Percentiles rank a stretch among this genome's conserved stretches.
These are phyloP conservation scores for Galeopsis tetrahit DNA, from an alignment of 257 asterid species.

Conservation along the genomic window DNA sequence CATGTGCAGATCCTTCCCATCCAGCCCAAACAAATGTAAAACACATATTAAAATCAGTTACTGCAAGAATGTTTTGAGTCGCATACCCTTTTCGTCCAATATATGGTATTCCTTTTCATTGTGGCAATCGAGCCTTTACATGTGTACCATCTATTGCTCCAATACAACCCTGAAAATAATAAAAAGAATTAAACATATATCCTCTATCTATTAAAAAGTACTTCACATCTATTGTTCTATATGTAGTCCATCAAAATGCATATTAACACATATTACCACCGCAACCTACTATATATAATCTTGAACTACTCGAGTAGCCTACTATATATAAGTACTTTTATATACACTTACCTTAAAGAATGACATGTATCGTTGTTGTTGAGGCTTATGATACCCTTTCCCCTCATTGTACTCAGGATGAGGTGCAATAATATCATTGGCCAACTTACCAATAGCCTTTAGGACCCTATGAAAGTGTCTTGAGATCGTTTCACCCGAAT, in stretches of 20 bases:
- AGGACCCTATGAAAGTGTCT: slow-evolving; percentile 11
- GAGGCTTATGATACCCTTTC: slow-evolving; percentile 7
- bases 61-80: too few species aligned
- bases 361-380: background rate
- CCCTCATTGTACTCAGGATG: slow-evolving; percentile 2
- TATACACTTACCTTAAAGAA: background rate
- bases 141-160: slow-evolving; percentile 18
- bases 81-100: background rate
- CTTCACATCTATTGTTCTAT: too few species aligned
- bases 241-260: too few species aligned
- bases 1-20: too few species aligned
- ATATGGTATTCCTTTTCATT: too few species aligned
- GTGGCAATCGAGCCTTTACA: background rate
- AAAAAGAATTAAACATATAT: background rate
- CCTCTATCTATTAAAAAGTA: background rate
- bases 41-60: too few species aligned
- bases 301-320: background rate
- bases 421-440: background rate
- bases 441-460: slow-evolving; percentile 1
- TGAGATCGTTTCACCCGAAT: background rate
- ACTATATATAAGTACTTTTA: background rate
- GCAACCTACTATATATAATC: too few species aligned
- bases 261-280: background rate
- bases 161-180: background rate
- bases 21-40: too few species aligned